Conservation (phyloP, 305 asterid genomes). For the Solanum aculeatissimum region DNA sequence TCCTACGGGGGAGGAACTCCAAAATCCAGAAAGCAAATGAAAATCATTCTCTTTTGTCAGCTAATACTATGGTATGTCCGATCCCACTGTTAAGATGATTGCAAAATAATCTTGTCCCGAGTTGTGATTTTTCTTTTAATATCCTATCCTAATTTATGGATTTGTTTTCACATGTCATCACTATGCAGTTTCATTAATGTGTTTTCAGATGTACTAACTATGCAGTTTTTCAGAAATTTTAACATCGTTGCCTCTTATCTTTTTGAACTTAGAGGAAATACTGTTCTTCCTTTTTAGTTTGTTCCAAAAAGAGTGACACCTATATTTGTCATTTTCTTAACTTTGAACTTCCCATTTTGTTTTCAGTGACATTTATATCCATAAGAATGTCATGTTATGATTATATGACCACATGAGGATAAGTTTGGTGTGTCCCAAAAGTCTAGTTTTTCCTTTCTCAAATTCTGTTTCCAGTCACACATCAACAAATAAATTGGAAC, state of each 20-base stretch:
- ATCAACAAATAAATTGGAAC: background rate
- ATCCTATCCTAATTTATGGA: background rate
- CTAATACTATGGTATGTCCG: constrained; percentile 43
- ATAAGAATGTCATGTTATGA: background rate
- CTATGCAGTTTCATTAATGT: background rate
- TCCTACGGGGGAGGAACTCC: constrained; percentile 46
- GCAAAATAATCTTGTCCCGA: background rate
- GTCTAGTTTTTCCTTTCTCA: background rate
- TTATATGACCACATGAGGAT: background rate
- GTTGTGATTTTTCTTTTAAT: background rate
- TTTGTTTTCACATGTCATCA: background rate
- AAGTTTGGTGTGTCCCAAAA: background rate
- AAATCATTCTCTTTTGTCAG: constrained; percentile 16
- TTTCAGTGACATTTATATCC: background rate
- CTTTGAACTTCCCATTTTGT: background rate
- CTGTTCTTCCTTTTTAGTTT: background rate
- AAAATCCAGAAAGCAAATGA: constrained; percentile 21
- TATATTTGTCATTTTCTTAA: background rate
- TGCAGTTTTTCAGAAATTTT: background rate
- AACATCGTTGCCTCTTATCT: background rate
- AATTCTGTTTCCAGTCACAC: background rate
- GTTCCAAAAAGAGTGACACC: background rate
- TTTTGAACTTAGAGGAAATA: background rate
- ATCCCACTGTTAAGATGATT: background rate
- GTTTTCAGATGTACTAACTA: background rate